A percentile compares a stretch with the other conserved stretches of the same genome.
phyloP scores from a whole-genome alignment of 2,329 filamentous ascomycete genomes.

The Zasmidium cellare region DNA sequence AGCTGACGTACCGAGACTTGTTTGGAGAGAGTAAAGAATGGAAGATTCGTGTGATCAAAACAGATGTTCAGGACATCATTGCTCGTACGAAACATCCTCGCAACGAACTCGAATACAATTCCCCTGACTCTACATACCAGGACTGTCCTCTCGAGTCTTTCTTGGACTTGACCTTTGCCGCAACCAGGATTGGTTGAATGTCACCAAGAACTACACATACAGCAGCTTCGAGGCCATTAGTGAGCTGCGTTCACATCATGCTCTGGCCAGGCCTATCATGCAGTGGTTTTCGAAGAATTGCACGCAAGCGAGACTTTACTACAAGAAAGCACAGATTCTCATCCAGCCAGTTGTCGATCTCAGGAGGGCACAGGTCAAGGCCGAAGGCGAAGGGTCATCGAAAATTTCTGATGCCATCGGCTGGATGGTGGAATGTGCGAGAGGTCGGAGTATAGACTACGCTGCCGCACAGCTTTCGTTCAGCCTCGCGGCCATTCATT shows the following conservation, averaged over 20 bases:
- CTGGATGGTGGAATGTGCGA: conserved; percentile 21
- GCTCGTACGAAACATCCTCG: conserved; percentile 19
- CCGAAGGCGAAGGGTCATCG: not conserved
- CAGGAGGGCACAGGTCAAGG: not conserved
- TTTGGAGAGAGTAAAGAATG: conserved; percentile 8
- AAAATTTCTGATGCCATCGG: conserved; percentile 21
- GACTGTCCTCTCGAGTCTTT: conserved; percentile 41
- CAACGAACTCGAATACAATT: no score
- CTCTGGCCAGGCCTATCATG: conserved; percentile 15
- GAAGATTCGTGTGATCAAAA: conserved; percentile 9
- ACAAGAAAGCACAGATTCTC: not conserved
- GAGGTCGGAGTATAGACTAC: conserved; percentile 6
- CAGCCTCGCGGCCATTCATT: conserved; percentile 20
- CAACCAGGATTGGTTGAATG: conserved; percentile 40
- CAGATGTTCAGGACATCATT: conserved; percentile 33
- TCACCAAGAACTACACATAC: conserved; percentile 39
- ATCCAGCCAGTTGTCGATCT: not conserved
- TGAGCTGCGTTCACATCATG: conserved; percentile 27
- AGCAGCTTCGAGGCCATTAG: conserved; percentile 24
- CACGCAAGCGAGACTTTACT: not conserved
- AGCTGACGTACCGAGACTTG: conserved; percentile 2
- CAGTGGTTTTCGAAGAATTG: not conserved
- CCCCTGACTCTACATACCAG: no score
- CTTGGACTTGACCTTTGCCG: conserved; percentile 27
- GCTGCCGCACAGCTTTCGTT: conserved; percentile 9